Conservation (phyloP, 1,284 basidiomycete genomes). For the Sanghuangporus sanghuang region DNA sequence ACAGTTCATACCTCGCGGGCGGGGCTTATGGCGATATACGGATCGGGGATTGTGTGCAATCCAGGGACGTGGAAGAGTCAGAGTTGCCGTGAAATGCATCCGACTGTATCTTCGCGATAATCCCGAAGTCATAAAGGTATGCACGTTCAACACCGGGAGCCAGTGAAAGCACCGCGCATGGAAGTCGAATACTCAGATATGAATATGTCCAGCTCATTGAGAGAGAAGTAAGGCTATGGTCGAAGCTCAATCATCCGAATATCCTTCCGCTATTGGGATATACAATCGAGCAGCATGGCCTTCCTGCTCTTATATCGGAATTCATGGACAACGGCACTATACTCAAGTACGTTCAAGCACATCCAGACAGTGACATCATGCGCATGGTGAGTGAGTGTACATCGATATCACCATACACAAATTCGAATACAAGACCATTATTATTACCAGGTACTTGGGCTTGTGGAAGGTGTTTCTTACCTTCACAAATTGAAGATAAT, state of each 20-base stretch:
- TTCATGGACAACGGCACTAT: conserved; percentile 17
- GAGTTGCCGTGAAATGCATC: conserved; percentile 7
- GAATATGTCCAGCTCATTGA: neutral
- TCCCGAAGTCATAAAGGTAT: neutral
- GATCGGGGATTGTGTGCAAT: neutral
- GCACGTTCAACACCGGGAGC: neutral
- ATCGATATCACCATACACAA: neutral
- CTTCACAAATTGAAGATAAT: conserved; percentile 11
- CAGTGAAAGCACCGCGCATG: too few relatives aligned
- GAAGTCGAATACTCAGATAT: neutral
- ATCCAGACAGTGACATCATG: conserved; percentile 1
- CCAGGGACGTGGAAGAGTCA: neutral
- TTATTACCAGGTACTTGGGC: conserved; percentile 3
- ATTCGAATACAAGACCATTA: neutral
- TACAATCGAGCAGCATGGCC: neutral
- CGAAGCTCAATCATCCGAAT: conserved; percentile 10
- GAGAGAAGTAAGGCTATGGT: conserved; percentile 11
- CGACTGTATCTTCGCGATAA: neutral
- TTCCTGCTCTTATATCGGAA: conserved; percentile 13
- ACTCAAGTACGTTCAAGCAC: conserved; percentile 3
- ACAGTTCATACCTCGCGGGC: neutral
- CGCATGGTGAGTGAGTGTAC: neutral
- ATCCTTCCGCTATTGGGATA: conserved; percentile 5
- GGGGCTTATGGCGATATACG: conserved; percentile 2
- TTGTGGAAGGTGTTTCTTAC: conserved; percentile 13